These are phyloP conservation scores for Peterozyma xylosa DNA, from an alignment of 805 yeast genomes.

Conservation along the genomic window DNA sequence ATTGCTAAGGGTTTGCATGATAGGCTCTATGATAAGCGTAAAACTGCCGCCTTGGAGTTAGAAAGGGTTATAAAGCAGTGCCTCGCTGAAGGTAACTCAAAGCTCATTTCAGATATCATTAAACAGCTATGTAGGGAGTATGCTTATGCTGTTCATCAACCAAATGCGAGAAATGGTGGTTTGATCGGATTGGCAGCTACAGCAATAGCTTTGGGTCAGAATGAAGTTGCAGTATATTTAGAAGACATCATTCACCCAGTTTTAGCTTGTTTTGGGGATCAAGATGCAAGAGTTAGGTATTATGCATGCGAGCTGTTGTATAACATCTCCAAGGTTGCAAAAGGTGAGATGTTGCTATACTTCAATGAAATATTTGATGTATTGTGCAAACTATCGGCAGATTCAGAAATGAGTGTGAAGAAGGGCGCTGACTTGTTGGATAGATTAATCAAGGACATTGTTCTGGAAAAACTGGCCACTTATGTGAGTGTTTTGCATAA, in stretches of 20 bases:
- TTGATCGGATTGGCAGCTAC: slow-evolving; percentile 93
- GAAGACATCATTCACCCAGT: slow-evolving; percentile 90
- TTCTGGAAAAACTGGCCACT: slow-evolving; percentile 86
- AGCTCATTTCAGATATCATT: slow-evolving; percentile 54
- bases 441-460: slow-evolving; percentile 85
- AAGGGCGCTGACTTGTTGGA: slow-evolving; percentile 94
- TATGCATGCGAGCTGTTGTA: slow-evolving; percentile 95
- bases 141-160: slow-evolving; percentile 77
- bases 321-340: slow-evolving; percentile 92
- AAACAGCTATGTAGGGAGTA: slow-evolving; percentile 70
- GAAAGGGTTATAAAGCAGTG: slow-evolving; percentile 74
- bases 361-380: slow-evolving; percentile 95
- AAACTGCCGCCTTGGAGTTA: slow-evolving; percentile 68
- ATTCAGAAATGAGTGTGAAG: slow-evolving; percentile 83
- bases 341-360: slow-evolving; percentile 85
- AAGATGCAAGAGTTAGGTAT: slow-evolving; percentile 93
- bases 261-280: slow-evolving; percentile 91
- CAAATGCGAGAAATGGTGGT: slow-evolving; percentile 92
- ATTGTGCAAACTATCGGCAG: slow-evolving; percentile 82
- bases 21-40: slow-evolving; percentile 70
- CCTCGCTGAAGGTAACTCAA: slow-evolving; percentile 50
- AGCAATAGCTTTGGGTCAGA: slow-evolving; percentile 83
- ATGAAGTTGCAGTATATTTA: slow-evolving; percentile 74
- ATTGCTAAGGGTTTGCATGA: slow-evolving; percentile 65
- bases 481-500: slow-evolving; percentile 68